Conservation (phyloP, 176 grass and related monocot species). For the Oryza glaberrima region DNA sequence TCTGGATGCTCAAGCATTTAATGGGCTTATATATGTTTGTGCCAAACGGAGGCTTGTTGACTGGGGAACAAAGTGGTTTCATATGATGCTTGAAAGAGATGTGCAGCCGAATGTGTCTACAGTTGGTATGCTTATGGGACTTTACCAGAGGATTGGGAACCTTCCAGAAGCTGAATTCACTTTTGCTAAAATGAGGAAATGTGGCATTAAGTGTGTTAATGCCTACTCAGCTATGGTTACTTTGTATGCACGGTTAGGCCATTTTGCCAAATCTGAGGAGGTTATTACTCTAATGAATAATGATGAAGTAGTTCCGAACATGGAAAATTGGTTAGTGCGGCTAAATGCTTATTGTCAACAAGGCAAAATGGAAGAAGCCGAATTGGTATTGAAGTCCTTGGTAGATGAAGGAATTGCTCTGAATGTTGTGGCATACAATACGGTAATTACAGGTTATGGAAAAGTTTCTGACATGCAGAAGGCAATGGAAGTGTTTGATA, state of each 20-base stretch:
- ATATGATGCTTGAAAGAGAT: conserved; percentile 63
- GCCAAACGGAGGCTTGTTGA: conserved; percentile 71
- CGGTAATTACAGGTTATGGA: conserved; percentile 91
- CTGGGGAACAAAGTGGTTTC: conserved; percentile 89
- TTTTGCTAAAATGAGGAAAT: conserved; percentile 70
- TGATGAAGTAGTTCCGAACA: conserved; percentile 59
- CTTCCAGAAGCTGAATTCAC: conserved; percentile 66
- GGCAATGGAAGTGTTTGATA: conserved; percentile 57
- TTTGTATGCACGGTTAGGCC: conserved; percentile 67
- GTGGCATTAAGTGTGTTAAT: conserved; percentile 60
- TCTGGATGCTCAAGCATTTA: conserved; percentile 68
- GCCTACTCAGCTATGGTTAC: conserved; percentile 87
- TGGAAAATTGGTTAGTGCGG: conserved; percentile 87
- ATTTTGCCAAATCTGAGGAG: conserved; percentile 74
- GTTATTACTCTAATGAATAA: conserved; percentile 45
- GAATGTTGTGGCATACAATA: conserved; percentile 91
- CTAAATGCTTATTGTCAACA: conserved; percentile 86
- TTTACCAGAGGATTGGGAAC: conserved; percentile 79
- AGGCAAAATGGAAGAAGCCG: conserved; percentile 78
- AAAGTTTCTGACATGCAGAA: conserved; percentile 55
- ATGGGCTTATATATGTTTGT: conserved; percentile 85
- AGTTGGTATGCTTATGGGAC: conserved; percentile 86
- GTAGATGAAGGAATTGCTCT: conserved; percentile 47
- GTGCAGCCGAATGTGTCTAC: conserved; percentile 75
- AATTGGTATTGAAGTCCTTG: conserved; percentile 64